Evolutionary conservation across 1,139 yeast species (phyloP).

Genomic region (Diutina catenulata): DNA sequence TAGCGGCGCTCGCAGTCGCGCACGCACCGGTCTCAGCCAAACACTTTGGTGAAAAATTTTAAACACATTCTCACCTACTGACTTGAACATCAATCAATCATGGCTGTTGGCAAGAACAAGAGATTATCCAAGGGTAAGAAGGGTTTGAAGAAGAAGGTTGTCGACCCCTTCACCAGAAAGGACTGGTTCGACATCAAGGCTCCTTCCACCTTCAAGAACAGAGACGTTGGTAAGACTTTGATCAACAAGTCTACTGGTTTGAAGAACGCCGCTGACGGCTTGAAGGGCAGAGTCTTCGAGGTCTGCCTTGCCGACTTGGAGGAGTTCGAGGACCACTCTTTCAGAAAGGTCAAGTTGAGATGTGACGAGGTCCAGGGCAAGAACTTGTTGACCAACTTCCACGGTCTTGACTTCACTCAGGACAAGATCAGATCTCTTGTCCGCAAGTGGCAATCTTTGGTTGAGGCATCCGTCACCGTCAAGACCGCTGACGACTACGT

Average conservation of each 20-base stretch:
- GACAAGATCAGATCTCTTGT: constrained; percentile 86
- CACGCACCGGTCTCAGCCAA: constrained; percentile 4
- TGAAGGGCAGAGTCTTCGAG: constrained; percentile 85
- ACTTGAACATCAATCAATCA: constrained; percentile 13
- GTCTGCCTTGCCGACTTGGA: constrained; percentile 82
- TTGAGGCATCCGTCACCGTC: constrained; percentile 85
- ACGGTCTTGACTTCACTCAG: constrained; percentile 85
- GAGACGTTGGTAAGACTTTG: constrained; percentile 89
- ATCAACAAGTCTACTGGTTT: constrained; percentile 92
- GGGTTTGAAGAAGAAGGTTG: constrained; percentile 92
- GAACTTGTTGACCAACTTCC: constrained; percentile 90
- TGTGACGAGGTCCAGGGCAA: constrained; percentile 91
- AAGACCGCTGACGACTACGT: constrained; percentile 89
- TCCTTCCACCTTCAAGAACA: constrained; percentile 88
- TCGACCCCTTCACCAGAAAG: constrained; percentile 91
- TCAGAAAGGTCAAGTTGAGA: constrained; percentile 82
- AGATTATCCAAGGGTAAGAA: constrained; percentile 94
- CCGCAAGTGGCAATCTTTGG: constrained; percentile 89
- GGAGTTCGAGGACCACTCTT: constrained; percentile 87
- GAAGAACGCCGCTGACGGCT: constrained; percentile 84
- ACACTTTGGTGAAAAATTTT: constrained; percentile 6
- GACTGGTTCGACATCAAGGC: constrained; percentile 95
- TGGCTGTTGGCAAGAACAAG: constrained; percentile 97
- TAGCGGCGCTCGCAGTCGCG: too few species aligned
- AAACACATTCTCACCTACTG: too few species aligned